Percentiles rank a stretch among this genome's conserved stretches.
phyloP scores from a whole-genome alignment of 306 rosid species.

The Myrica gale region DNA sequence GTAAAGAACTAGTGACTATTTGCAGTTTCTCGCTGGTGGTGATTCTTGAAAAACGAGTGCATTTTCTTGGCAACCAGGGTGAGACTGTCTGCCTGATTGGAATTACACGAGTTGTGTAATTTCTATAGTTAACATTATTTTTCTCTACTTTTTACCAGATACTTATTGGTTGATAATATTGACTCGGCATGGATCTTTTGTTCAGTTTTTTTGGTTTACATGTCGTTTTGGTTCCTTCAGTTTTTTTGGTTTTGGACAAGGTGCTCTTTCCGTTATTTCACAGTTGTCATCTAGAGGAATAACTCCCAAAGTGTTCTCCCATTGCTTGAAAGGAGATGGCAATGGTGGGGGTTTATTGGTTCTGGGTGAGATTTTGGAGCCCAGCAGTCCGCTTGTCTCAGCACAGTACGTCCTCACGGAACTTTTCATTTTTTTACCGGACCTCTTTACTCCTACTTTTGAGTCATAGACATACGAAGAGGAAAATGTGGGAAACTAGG shows the following conservation, averaged over 20 bases:
- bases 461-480: not conserved
- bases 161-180: not conserved
- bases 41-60: not conserved
- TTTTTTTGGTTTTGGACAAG: constrained; percentile 93
- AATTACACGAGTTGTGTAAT: constrained; percentile 10
- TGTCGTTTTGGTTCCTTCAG: constrained; percentile 28
- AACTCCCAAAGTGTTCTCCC: constrained; percentile 89
- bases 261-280: constrained; percentile 77
- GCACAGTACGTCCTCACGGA: constrained; percentile 74
- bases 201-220: constrained; percentile 25
- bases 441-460: not conserved
- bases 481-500: not conserved
- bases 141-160: not conserved
- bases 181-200: constrained; percentile 27
- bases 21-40: too few species aligned
- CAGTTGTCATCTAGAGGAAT: constrained; percentile 77
- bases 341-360: constrained; percentile 93
- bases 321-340: constrained; percentile 86
- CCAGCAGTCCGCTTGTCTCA: constrained; percentile 87
- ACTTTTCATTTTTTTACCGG: constrained; percentile 21
- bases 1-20: too few species aligned
- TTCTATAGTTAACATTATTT: not conserved
- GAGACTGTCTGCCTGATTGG: not conserved
- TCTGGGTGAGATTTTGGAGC: constrained; percentile 98
- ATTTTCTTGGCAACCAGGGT: not conserved